A percentile compares a stretch with the other conserved stretches of the same genome.
Evolutionary conservation across 2,329 filamentous ascomycete species (phyloP).

Genomic region (Exophiala calicioides): DNA sequence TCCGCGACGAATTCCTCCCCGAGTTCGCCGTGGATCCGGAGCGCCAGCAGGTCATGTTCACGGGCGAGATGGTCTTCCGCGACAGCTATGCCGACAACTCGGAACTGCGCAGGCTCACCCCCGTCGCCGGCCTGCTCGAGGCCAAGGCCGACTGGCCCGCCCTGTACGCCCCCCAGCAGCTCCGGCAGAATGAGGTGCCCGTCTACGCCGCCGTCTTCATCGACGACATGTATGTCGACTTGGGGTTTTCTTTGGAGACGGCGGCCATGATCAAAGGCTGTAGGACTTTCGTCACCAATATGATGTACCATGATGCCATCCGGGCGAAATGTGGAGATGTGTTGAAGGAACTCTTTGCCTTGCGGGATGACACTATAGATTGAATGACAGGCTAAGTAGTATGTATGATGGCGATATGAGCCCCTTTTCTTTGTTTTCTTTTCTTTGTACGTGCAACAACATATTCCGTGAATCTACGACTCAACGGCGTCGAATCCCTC

Average conservation of each 20-base stretch:
- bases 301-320: slow-evolving; percentile 83
- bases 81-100: slow-evolving; percentile 56
- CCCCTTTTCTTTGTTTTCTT: too few species aligned
- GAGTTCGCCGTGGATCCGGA: slow-evolving; percentile 50
- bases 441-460: too few species aligned
- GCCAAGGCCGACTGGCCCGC: slow-evolving; percentile 67
- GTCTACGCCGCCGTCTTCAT: slow-evolving; percentile 81
- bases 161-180: slow-evolving; percentile 73
- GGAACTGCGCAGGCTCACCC: slow-evolving; percentile 69
- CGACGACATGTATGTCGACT: slow-evolving; percentile 93
- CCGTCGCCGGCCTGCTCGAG: slow-evolving; percentile 72
- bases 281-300: slow-evolving; percentile 82
- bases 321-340: slow-evolving; percentile 73
- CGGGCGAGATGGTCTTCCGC: slow-evolving; percentile 73
- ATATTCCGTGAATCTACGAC: neutral
- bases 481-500: slow-evolving; percentile 33
- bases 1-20: slow-evolving; percentile 37
- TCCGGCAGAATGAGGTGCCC: slow-evolving; percentile 76
- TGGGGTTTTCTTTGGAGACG: slow-evolving; percentile 70
- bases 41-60: slow-evolving; percentile 68
- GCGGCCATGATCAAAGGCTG: slow-evolving; percentile 72
- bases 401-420: neutral
- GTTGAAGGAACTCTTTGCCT: slow-evolving; percentile 70
- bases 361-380: slow-evolving; percentile 70
- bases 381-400: too few species aligned